Conservation (phyloP, 768 basidiomycete genomes). For the Mycena vitilis region DNA sequence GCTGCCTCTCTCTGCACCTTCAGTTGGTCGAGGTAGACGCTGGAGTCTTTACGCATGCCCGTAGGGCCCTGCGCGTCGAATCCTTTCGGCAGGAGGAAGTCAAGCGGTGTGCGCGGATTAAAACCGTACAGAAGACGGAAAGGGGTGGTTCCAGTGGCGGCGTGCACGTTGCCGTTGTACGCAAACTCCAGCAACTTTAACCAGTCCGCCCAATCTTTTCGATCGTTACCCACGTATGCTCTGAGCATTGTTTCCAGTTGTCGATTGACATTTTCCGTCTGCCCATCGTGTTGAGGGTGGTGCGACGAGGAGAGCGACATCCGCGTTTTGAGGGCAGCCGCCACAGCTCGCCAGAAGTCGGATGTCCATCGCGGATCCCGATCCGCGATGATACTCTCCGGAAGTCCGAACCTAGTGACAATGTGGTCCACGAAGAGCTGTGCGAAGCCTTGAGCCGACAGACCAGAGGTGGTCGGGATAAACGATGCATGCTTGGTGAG, state of each 20-base stretch:
- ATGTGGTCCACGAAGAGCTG: constrained; percentile 9
- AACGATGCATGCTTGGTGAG: constrained; percentile 26
- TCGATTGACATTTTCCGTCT: not conserved
- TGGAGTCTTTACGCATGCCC: too few relatives aligned
- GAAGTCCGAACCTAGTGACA: constrained; percentile 13
- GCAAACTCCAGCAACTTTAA: not conserved
- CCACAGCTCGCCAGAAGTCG: constrained; percentile 26
- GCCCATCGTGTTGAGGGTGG: constrained; percentile 8
- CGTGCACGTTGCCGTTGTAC: not conserved
- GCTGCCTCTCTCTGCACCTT: too few relatives aligned
- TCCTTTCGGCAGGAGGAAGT: too few relatives aligned
- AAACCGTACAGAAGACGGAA: too few relatives aligned
- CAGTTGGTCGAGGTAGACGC: too few relatives aligned
- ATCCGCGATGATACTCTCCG: constrained; percentile 18
- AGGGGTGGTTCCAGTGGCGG: too few relatives aligned
- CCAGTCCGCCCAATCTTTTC: not conserved
- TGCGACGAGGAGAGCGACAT: not conserved
- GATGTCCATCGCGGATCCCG: constrained; percentile 19
- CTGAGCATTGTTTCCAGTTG: constrained; percentile 2
- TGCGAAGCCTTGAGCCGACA: not conserved
- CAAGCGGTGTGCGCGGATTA: too few relatives aligned
- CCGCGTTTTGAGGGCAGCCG: not conserved
- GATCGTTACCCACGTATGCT: not conserved
- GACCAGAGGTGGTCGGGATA: constrained; percentile 21
- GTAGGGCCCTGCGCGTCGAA: too few relatives aligned